A percentile compares a stretch with the other conserved stretches of the same genome.
Conservation (phyloP, 306 rosid species). For the Cucumis sativus region Cucumber_9930_V3 NC_026657.2:27504001-27504500, state of each 20-base stretch:
- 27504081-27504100: background rate
- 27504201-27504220: background rate
- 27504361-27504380: too few species aligned
- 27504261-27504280: too few species aligned
- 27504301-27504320: too few species aligned
- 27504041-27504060: slow-evolving; percentile 73
- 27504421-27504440: too few species aligned
- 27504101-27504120: background rate
- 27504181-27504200: background rate
- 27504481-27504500: background rate
- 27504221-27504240: background rate
- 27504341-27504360: too few species aligned
- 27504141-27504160: background rate
- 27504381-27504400: too few species aligned
- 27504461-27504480: background rate
- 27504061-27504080: slow-evolving; percentile 17
- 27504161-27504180: background rate
- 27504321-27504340: too few species aligned
- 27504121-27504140: slow-evolving; percentile 2
- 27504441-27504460: background rate
- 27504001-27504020: slow-evolving; percentile 77
- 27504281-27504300: too few species aligned
- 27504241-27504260: too few species aligned
- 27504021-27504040: slow-evolving; percentile 90
- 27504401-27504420: too few species aligned